Percentiles rank a stretch among this genome's conserved stretches.
Evolutionary conservation across 495 filamentous ascomycete genomes (phyloP).

Genomic region (Pyrenula aspistea): DNA sequence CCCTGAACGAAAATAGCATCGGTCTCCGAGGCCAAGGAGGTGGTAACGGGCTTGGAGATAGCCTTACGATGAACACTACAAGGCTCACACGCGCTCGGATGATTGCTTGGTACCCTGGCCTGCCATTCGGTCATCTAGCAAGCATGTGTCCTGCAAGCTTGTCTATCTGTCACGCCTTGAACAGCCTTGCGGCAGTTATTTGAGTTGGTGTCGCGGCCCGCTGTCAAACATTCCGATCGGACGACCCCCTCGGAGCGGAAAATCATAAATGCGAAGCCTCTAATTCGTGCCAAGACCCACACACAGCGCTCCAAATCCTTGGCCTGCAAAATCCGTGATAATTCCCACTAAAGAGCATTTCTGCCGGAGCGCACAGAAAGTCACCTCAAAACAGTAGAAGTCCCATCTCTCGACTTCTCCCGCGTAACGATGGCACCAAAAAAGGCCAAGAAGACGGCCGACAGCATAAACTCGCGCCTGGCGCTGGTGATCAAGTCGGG

Average conservation of each 20-base stretch:
- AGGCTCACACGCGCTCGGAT: no score
- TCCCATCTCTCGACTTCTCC: conserved; percentile 13
- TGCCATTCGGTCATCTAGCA: no score
- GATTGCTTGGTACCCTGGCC: no score
- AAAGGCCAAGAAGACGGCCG: conserved; percentile 85
- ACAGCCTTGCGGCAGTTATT: background rate
- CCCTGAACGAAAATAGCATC: background rate
- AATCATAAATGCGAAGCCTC: conserved; percentile 1
- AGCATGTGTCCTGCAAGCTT: no score
- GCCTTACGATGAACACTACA: no score
- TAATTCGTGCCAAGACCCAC: conserved; percentile 16
- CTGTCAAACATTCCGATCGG: background rate
- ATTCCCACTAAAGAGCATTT: conserved; percentile 6
- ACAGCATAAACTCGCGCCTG: conserved; percentile 80
- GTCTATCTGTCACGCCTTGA: background rate
- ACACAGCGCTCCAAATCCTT: conserved; percentile 7
- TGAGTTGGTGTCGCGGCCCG: background rate
- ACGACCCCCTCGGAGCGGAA: conserved; percentile 5
- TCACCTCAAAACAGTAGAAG: conserved; percentile 10
- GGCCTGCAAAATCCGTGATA: background rate
- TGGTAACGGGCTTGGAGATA: background rate
- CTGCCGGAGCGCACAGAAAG: conserved; percentile 25
- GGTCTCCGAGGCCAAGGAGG: background rate
- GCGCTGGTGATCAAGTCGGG: conserved; percentile 95
- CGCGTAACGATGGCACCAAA: conserved; percentile 76